Percentiles rank a stretch among this genome's conserved stretches.
Evolutionary conservation across 2,329 filamentous ascomycete species (phyloP).

Genomic region (Davidsoniella australis): DNA sequence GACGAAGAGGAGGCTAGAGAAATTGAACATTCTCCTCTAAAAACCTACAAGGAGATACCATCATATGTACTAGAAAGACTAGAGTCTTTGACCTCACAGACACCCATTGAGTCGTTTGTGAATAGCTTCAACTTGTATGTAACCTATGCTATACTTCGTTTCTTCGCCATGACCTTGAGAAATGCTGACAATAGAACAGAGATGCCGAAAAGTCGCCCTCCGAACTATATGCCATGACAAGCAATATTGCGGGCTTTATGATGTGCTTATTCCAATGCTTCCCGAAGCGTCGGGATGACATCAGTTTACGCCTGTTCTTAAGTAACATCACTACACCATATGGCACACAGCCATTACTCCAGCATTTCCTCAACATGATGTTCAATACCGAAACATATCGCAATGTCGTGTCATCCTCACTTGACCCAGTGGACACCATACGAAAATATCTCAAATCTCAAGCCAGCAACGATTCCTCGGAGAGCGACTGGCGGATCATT

Average conservation of each 20-base stretch:
- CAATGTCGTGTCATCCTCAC: conserved; percentile 4
- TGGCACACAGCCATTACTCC: conserved; percentile 42
- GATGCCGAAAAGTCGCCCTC: not conserved
- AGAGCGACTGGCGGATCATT: conserved; percentile 71
- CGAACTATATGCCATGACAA: conserved; percentile 39
- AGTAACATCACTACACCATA: conserved; percentile 39
- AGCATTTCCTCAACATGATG: conserved; percentile 65
- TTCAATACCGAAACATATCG: conserved; percentile 22
- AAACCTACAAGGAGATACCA: not conserved
- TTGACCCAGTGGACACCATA: conserved; percentile 1
- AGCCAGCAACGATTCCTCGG: not conserved
- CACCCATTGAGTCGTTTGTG: conserved; percentile 3
- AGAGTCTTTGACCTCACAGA: conserved; percentile 3
- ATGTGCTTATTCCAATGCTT: conserved; percentile 76
- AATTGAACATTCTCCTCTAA: no score
- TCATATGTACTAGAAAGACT: conserved; percentile 2
- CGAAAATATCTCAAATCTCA: not conserved
- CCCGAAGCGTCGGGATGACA: conserved; percentile 64
- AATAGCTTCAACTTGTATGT: conserved; percentile 5
- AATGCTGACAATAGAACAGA: not conserved
- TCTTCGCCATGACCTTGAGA: not conserved
- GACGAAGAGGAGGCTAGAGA: not conserved
- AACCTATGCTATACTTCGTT: no score
- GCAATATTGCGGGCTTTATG: conserved; percentile 54
- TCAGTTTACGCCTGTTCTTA: conserved; percentile 84